These are phyloP conservation scores for Boletus huronensis DNA, from an alignment of 768 basidiomycete species.

Conservation along the genomic window DNA sequence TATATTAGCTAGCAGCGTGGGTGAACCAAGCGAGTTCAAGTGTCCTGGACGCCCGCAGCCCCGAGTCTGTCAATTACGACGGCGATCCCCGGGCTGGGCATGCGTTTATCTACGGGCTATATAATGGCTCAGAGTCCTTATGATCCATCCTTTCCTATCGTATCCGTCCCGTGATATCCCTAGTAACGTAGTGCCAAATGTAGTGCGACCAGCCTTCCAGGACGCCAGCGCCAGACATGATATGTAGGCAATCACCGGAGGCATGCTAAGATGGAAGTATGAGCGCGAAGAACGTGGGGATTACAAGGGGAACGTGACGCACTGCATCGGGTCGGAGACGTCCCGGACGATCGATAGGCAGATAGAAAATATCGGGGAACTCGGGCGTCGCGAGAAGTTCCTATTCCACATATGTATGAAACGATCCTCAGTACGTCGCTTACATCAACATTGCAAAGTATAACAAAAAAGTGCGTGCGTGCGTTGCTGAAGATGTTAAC, in stretches of 20 bases:
- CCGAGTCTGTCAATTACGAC: neutral
- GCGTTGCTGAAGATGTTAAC: neutral
- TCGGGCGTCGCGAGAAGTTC: conserved; percentile 37
- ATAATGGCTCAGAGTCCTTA: neutral
- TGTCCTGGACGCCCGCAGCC: neutral
- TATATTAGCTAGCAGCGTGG: neutral
- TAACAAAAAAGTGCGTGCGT: too few relatives aligned
- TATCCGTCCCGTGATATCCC: conserved; percentile 32
- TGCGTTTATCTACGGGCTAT: neutral
- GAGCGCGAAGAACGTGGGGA: neutral
- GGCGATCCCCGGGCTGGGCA: neutral
- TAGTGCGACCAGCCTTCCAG: conserved; percentile 52
- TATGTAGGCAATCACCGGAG: conserved; percentile 44
- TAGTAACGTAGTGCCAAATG: conserved; percentile 46
- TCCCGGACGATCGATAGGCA: conserved; percentile 59
- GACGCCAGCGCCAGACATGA: conserved; percentile 45
- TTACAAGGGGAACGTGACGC: conserved; percentile 20
- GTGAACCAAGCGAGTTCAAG: neutral
- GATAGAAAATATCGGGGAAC: conserved; percentile 55
- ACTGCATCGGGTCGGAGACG: conserved; percentile 65
- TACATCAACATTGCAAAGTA: neutral
- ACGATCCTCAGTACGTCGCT: conserved; percentile 3
- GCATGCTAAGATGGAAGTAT: conserved; percentile 33
- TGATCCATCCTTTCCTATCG: conserved; percentile 8
- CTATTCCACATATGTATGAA: conserved; percentile 28